Evolutionary conservation across 139 green algal species (phyloP).

Genomic region (Chlamydomonas incerta): DNA sequence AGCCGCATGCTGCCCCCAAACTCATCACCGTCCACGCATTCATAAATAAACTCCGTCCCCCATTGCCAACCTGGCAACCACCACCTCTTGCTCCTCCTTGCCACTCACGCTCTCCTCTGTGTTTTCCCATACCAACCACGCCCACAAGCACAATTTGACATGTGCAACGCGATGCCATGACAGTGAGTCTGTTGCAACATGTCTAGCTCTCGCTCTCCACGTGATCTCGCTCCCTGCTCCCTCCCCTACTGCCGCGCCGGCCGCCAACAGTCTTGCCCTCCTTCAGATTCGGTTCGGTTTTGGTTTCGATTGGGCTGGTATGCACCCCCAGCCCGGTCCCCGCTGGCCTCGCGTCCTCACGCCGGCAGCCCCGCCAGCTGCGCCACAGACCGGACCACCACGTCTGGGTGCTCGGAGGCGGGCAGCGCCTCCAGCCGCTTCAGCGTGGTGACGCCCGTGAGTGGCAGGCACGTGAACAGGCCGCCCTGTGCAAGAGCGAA

Average conservation of each 20-base stretch:
- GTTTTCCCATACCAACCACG: no score
- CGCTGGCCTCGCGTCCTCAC: not conserved
- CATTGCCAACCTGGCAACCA: no score
- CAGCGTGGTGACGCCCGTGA: slow-evolving; percentile 64
- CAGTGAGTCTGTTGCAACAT: no score
- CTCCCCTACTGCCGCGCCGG: no score
- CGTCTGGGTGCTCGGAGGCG: slow-evolving; percentile 41
- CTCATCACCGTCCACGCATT: no score
- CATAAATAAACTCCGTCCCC: no score
- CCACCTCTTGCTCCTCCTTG: no score
- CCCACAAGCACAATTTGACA: no score
- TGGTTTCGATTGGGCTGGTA: not conserved
- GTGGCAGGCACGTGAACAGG: slow-evolving; percentile 40
- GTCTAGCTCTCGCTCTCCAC: not conserved
- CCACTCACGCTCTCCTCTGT: no score
- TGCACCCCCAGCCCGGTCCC: not conserved
- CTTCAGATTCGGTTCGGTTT: not conserved
- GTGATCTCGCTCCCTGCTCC: not conserved
- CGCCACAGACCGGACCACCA: slow-evolving; percentile 55
- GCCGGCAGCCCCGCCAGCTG: slow-evolving; percentile 50
- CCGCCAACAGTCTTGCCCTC: no score
- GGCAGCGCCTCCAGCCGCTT: slow-evolving; percentile 1
- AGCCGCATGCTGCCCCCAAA: no score
- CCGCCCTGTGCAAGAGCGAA: not conserved
- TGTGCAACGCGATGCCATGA: no score